Evolutionary conservation across 2,329 filamentous ascomycete genomes (phyloP), one percentile per base, ranked within the genome.

Genomic region (Teratosphaeria nubilosa): DNA sequence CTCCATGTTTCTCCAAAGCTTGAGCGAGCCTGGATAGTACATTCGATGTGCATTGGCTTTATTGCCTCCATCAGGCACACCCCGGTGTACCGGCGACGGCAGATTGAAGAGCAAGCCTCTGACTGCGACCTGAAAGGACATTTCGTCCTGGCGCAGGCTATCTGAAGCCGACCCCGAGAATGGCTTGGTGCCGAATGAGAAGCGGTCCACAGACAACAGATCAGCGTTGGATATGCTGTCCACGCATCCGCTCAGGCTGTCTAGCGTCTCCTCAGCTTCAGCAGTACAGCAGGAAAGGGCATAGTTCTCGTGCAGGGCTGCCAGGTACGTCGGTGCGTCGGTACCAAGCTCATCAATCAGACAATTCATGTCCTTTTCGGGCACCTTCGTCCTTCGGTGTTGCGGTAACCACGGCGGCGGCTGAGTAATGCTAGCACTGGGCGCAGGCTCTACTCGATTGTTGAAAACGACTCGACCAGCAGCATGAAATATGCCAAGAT

Each of bases 391-490:
- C 55, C 78, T 72, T 32, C 70, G 68, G 55, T 74, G 70, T 56
- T 77, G 74, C 0, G 77, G 75, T 31, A 79, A 73, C 66, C 75
- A 77, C 48, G 72, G 66, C 22, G 78, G 76, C 14, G 78, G 78
- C 55, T 78, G 76, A 45, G 72, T 60, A 2, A 74, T 64, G 14
- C 57, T 59, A 13, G 60, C 60, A 51, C 69, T 66, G 51, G 71
- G 65, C 13, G 78, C 73, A 3, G 72, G 70, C 30, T 86, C 84
- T 24, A 87, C 81, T 52, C 94, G 83, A 71, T 96, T 99, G 76
- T 99, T 99, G 76, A 97, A 95, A 0, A 97, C 86, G 2, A 99
- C 89, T 70, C 94, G 96, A 3, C 92, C 94, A 13, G 97, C 88
- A 0, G 94, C 91, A 71, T 99, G 94, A 69, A 99, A 99, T 55